Base-by-base conservation (phyloP, 352 stramenopile genomes). In the Phytophthora syringae region DNA sequence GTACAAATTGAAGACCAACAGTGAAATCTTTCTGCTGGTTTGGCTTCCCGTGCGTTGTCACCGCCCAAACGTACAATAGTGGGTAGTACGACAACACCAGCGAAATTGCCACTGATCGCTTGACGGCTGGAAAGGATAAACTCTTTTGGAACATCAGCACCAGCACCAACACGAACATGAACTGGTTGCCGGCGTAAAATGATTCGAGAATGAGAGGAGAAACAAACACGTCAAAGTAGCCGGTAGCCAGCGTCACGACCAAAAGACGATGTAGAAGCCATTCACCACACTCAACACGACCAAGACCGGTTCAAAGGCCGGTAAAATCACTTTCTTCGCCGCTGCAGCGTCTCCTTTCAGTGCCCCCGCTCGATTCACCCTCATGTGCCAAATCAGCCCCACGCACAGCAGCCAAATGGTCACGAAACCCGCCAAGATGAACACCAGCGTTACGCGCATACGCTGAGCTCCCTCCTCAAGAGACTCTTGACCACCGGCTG, bases 101-200 rank as follows among this genome's bases (percentile, higher is more conserved):
- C 7, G 76, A 58, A 11, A 77, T 60, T 13, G 20, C 25, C 6
- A 76, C 22, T 0, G 52, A 59, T 13, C 76, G 79, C 3, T 64
- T 30, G 5, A 88, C 21, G 0, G 76, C 79, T n/a, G 72, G 65
- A 1, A 57, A 10, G 4, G 79, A 85, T 3, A 85, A 16, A 42
- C 74, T 88, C 42, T 88, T 88, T 47, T 85, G 59, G 24, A 77
- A 67, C 58, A 85, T 67, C 20, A 85, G 57, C 10, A 84, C 52
- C 10, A 80, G 24, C 21, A 84, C 59, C 27, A 79, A 60, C 51
- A 72, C 51, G 18, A 84, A 55, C 45, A 64, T 65, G 52, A 85
- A 84, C 45, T 71, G 40, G 22, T 78, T 68, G 1, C 64, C 74
- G 2, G 51, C 62, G 61, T 78, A 80, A 39, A 75, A 62, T 3